phyloP scores from a whole-genome alignment of 768 basidiomycete species.

The Udeniomyces megalosporus region DNA sequence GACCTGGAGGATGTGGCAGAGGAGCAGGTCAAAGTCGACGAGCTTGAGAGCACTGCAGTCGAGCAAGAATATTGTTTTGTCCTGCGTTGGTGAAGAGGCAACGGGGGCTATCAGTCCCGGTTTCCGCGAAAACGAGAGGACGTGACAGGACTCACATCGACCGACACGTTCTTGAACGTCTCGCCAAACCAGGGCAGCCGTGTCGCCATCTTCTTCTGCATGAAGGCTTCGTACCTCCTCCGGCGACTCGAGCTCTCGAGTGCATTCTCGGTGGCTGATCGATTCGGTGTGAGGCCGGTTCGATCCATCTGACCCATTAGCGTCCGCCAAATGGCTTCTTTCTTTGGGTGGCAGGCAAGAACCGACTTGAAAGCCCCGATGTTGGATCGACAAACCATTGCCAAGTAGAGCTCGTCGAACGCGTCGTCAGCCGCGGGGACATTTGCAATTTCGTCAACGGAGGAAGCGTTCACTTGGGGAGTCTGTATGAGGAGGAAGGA shows the following conservation, averaged over 20 bases:
- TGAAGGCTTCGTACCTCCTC: background rate
- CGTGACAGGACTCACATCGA: background rate
- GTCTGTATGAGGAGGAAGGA: no score
- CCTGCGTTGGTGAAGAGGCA: background rate
- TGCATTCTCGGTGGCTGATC: no score
- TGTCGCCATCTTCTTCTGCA: background rate
- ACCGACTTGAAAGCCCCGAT: background rate
- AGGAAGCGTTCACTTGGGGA: background rate
- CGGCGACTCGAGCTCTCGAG: background rate
- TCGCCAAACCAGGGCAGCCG: background rate
- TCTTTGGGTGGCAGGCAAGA: background rate
- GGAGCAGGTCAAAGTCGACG: background rate
- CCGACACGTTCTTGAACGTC: background rate
- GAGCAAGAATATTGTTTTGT: background rate
- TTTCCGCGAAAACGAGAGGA: no score
- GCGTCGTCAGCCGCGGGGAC: background rate
- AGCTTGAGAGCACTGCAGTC: background rate
- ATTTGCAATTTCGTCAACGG: background rate
- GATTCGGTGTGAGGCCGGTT: no score
- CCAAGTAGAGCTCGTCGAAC: conserved; percentile 7
- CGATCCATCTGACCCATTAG: no score
- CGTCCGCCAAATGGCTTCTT: no score
- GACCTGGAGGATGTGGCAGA: background rate
- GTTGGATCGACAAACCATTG: background rate
- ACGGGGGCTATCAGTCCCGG: background rate